Percentiles rank a stretch among this genome's conserved stretches.
Conservation (phyloP, 2,329 filamentous ascomycete genomes). For the Fusarium graminum region DNA sequence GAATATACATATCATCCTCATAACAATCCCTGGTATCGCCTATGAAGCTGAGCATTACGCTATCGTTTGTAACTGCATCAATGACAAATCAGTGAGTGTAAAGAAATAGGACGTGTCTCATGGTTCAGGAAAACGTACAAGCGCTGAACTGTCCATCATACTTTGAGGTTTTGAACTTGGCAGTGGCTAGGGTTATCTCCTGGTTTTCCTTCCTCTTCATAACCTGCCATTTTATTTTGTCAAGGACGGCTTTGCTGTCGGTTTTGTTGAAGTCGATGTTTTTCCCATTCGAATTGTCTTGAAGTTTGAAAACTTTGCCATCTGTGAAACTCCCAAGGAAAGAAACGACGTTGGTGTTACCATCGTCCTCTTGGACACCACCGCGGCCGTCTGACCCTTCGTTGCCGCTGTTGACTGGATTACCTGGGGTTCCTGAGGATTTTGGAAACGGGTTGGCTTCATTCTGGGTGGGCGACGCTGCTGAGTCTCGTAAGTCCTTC, state of each 20-base stretch:
- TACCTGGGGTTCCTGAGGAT: background rate
- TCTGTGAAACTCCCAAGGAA: background rate
- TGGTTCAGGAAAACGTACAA: constrained; percentile 1
- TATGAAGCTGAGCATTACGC: constrained; percentile 4
- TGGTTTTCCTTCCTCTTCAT: no score
- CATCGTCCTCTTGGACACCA: background rate
- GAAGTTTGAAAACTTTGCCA: constrained; percentile 4
- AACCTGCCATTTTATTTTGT: constrained; percentile 15
- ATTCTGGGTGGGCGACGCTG: background rate
- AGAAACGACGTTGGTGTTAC: background rate
- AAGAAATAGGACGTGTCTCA: background rate
- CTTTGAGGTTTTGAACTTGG: background rate
- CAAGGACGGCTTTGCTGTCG: background rate
- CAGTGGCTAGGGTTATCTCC: background rate
- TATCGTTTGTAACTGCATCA: background rate
- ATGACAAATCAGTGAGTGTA: constrained; percentile 3
- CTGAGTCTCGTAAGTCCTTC: constrained; percentile 7
- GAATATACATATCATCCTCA: constrained; percentile 16
- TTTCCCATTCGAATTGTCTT: background rate
- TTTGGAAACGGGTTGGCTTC: background rate
- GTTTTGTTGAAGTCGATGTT: background rate
- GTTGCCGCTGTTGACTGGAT: background rate
- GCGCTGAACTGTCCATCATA: background rate
- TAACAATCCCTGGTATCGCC: background rate
- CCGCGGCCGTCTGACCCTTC: background rate